These are phyloP conservation scores for Didymella sp. DNA, from an alignment of 2,329 filamentous ascomycete genomes.

Conservation along the genomic window DNA sequence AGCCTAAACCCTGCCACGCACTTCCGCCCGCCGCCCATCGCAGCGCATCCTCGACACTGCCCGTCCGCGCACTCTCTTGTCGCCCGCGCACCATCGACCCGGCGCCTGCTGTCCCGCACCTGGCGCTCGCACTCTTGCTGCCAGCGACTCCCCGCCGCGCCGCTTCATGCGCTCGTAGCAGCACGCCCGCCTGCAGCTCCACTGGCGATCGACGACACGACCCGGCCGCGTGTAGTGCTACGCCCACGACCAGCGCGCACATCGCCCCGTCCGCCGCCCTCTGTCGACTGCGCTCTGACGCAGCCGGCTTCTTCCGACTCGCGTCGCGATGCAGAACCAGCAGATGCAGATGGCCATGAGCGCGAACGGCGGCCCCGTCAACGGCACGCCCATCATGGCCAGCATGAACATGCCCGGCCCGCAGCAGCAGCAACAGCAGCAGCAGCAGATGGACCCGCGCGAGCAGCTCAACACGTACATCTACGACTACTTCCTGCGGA, in stretches of 20 bases:
- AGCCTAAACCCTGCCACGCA: conserved; percentile 15
- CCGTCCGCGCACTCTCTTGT: conserved; percentile 10
- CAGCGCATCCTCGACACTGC: conserved; percentile 20
- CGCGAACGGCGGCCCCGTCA: conserved; percentile 66
- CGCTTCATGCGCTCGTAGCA: conserved; percentile 27
- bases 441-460: conserved; percentile 45
- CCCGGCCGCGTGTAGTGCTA: conserved; percentile 3
- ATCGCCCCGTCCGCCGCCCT: background rate
- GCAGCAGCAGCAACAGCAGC: conserved; percentile 46
- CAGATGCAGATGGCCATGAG: conserved; percentile 74
- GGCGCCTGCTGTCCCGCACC: conserved; percentile 2
- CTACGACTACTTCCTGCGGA: conserved; percentile 89
- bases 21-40: conserved; percentile 24
- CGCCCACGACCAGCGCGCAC: conserved; percentile 5
- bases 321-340: conserved; percentile 51
- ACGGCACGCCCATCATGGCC: conserved; percentile 71
- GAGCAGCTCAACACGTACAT: conserved; percentile 83
- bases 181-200: conserved; percentile 7
- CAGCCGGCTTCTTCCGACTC: conserved; percentile 19
- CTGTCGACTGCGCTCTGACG: conserved; percentile 20
- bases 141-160: conserved; percentile 19
- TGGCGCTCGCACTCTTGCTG: conserved; percentile 19
- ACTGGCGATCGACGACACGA: conserved; percentile 8
- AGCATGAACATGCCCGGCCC: conserved; percentile 51
- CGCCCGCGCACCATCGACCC: conserved; percentile 22